These are phyloP conservation scores for Fusarium sp. DNA, from an alignment of 2,329 filamentous ascomycete species.

Conservation along the genomic window DNA sequence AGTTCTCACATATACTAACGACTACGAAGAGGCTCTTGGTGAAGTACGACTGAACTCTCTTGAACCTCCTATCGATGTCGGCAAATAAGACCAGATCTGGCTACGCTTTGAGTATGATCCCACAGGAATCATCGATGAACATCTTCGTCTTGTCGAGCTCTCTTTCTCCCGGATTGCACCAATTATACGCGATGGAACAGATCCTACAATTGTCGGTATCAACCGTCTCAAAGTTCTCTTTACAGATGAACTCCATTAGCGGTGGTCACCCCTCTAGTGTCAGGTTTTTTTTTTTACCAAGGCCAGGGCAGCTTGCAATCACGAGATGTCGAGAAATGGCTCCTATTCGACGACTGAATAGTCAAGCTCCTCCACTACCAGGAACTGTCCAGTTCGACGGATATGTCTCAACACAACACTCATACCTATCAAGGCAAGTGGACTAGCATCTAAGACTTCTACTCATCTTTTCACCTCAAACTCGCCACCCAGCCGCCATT, in stretches of 20 bases:
- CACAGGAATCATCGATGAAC: not conserved
- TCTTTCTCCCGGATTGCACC: not conserved
- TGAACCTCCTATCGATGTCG: not conserved
- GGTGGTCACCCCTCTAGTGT: not conserved
- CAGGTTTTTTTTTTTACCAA: not conserved
- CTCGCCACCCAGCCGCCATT: not conserved
- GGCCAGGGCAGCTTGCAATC: not conserved
- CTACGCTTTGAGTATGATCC: not conserved
- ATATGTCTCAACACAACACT: not conserved
- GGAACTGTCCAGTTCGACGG: not conserved
- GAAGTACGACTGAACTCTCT: not conserved
- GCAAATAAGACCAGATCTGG: not conserved
- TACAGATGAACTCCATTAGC: not conserved
- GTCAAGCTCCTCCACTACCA: not conserved
- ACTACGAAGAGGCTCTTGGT: not conserved
- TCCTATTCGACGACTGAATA: not conserved
- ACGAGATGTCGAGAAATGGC: not conserved
- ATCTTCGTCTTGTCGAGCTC: not conserved
- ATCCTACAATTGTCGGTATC: not conserved
- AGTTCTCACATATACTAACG: not conserved
- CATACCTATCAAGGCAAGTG: not conserved
- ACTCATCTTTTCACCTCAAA: not conserved
- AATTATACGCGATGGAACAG: not conserved
- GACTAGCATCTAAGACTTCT: not conserved
- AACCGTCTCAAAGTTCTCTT: not conserved